Percentiles rank a stretch among this genome's conserved stretches.
Conservation (phyloP, 805 yeast genomes). For the Myxozyma mucilagina region DNA sequence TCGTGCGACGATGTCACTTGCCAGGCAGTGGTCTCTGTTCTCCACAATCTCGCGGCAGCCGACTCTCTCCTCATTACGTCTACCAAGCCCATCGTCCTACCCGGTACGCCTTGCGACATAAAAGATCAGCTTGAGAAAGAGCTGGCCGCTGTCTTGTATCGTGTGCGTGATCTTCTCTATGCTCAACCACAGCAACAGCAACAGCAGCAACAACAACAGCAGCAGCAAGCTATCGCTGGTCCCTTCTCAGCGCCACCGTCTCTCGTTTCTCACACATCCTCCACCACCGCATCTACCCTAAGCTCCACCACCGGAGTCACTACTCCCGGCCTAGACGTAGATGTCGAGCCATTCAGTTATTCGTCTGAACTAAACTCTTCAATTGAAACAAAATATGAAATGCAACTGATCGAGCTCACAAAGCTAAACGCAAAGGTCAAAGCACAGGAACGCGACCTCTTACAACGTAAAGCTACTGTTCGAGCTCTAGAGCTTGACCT, state of each 20-base stretch:
- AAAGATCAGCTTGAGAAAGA: slow-evolving; percentile 32
- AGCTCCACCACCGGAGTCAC: slow-evolving; percentile 3
- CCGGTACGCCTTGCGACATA: slow-evolving; percentile 31
- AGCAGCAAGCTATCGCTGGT: neutral
- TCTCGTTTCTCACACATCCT: neutral
- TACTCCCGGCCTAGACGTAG: slow-evolving; percentile 2
- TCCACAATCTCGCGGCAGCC: slow-evolving; percentile 31
- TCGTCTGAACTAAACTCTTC: neutral
- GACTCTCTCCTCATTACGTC: slow-evolving; percentile 29
- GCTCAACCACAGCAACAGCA: slow-evolving; percentile 9
- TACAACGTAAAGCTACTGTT: slow-evolving; percentile 21
- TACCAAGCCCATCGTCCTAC: slow-evolving; percentile 29
- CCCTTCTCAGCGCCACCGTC: neutral
- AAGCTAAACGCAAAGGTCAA: slow-evolving; percentile 26
- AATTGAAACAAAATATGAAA: slow-evolving; percentile 13
- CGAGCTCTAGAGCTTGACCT: slow-evolving; percentile 28
- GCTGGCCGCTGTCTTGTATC: slow-evolving; percentile 29
- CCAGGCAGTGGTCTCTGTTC: slow-evolving; percentile 32
- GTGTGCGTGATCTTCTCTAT: slow-evolving; percentile 26
- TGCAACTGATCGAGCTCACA: slow-evolving; percentile 19
- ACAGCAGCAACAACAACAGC: neutral
- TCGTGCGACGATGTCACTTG: slow-evolving; percentile 31
- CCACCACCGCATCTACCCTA: slow-evolving; percentile 1
- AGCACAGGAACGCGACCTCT: slow-evolving; percentile 25
- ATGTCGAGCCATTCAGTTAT: neutral